phyloP scores from a whole-genome alignment of 768 basidiomycete species.

The Rhizopogon vesiculosus region DNA sequence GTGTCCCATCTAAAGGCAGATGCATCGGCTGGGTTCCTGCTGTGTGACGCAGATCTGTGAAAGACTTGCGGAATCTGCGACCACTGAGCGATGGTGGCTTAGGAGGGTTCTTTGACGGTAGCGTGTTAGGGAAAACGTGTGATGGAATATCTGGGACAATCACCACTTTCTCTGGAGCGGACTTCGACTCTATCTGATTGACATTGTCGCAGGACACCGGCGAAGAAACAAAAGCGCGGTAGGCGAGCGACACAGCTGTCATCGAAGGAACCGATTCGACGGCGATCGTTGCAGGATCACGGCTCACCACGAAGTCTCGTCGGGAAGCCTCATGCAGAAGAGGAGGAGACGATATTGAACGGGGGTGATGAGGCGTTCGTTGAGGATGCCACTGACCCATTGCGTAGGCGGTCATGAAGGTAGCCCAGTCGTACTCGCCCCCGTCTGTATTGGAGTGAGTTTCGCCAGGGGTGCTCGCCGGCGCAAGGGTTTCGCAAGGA shows the following conservation, averaged over 20 bases:
- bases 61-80: constrained; percentile 43
- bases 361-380: constrained; percentile 58
- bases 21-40: constrained; percentile 19
- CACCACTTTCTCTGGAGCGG: background rate
- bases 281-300: background rate
- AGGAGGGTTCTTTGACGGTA: constrained; percentile 20
- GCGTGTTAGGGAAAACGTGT: constrained; percentile 21
- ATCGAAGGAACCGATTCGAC: constrained; percentile 5
- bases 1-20: constrained; percentile 24
- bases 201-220: constrained; percentile 5
- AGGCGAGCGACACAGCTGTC: constrained; percentile 8
- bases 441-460: constrained; percentile 10
- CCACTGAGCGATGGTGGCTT: constrained; percentile 22
- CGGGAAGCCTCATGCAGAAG: constrained; percentile 3
- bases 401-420: constrained; percentile 75
- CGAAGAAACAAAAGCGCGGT: constrained; percentile 7
- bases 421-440: constrained; percentile 60
- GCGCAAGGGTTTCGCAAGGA: background rate
- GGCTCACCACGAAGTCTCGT: constrained; percentile 7
- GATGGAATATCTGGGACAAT: background rate
- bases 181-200: background rate
- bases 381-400: constrained; percentile 78
- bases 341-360: constrained; percentile 19
- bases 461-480: background rate
- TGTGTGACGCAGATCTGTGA: constrained; percentile 37